Percentiles rank a stretch among this genome's conserved stretches.
These are phyloP conservation scores for Larix sibirica DNA, from an alignment of 83 land plant species.

Conservation along the genomic window DNA sequence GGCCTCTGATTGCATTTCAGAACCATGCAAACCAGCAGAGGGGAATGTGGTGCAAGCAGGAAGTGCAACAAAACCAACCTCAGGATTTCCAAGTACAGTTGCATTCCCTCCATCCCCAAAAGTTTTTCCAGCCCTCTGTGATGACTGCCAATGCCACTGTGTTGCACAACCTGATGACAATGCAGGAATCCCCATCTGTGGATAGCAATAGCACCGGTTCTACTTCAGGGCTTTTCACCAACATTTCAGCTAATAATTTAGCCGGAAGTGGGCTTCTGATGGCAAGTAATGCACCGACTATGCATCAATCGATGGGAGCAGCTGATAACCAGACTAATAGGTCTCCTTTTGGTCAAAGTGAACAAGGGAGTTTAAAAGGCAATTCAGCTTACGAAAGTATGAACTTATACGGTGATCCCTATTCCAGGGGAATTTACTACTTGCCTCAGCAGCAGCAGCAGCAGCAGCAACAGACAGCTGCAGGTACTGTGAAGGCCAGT, in stretches of 20 bases:
- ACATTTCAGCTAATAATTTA: conserved; percentile 20
- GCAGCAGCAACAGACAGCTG: background rate
- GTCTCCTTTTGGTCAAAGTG: conserved; percentile 22
- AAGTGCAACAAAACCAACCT: conserved; percentile 26
- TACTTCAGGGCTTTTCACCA: conserved; percentile 14
- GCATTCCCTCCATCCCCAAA: conserved; percentile 27
- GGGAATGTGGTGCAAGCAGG: conserved; percentile 62
- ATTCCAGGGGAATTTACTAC: conserved; percentile 23
- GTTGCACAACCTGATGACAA: conserved; percentile 39
- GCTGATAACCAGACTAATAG: conserved; percentile 6
- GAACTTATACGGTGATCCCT: conserved; percentile 22
- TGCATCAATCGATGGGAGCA: conserved; percentile 1
- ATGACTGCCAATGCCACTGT: conserved; percentile 12
- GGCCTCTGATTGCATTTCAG: conserved; percentile 56
- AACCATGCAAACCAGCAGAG: conserved; percentile 24
- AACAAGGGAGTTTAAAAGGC: conserved; percentile 15
- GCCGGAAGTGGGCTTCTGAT: conserved; percentile 23
- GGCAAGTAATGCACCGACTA: conserved; percentile 3
- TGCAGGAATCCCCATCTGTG: conserved; percentile 34
- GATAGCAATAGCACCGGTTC: conserved; percentile 36
- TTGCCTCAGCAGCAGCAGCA: conserved; percentile 17
- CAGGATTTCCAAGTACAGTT: conserved; percentile 37
- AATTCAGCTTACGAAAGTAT: conserved; percentile 21
- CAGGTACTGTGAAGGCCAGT: conserved; percentile 15
- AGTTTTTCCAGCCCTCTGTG: conserved; percentile 41